Base-by-base conservation (phyloP, 257 asterid genomes). In the Paulownia fortunei region DNA sequence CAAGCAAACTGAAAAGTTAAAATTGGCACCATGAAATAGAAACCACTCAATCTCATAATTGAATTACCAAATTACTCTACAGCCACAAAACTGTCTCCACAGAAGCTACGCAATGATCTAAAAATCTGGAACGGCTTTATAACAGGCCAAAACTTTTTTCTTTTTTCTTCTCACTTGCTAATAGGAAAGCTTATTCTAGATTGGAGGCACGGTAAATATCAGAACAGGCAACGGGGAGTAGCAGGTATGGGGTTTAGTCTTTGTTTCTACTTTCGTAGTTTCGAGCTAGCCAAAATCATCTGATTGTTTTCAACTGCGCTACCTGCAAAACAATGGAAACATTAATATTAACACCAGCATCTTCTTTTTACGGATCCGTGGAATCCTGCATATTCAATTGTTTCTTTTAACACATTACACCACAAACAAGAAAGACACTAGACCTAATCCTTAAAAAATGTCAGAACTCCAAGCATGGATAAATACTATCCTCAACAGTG, bases 271-370 rank as follows among this genome's bases (percentile, higher is more conserved):
- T 72, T 30, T 2, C 46, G 18, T 27, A 0, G 19, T 67, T 15
- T 46, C 70, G 23, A 42, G 70, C 56, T 54, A 8, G 21, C 69
- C 54, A 6, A 60, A 66, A 72, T 37, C 76, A n/a, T 47, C 39
- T 27, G 67, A 56, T 6, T 10, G 74, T 12, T 62, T 44, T 51
- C 54, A 27, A 44, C 59, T 51, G 47, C n/a, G 24, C 76, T 77
- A 79, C 81, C 84, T 82, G 80, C 70, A 73, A 73, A 76, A 49
- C 9, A 47, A 79, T 73, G 8, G 36, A 54, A 77, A 46, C 4
- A 12, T 18, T 15, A 68, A 47, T 6, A 19, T 68, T 18, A 27
- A 60, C 60, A 54, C 15, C 63, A 70, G 55, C 54, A 32, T 13
- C 46, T 26, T 49, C 21, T 61, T 10, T 21, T 11, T 21, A 18